Evolutionary conservation across 2,329 filamentous ascomycete genomes (phyloP).

Genomic region (Gremmenia infestans): DNA sequence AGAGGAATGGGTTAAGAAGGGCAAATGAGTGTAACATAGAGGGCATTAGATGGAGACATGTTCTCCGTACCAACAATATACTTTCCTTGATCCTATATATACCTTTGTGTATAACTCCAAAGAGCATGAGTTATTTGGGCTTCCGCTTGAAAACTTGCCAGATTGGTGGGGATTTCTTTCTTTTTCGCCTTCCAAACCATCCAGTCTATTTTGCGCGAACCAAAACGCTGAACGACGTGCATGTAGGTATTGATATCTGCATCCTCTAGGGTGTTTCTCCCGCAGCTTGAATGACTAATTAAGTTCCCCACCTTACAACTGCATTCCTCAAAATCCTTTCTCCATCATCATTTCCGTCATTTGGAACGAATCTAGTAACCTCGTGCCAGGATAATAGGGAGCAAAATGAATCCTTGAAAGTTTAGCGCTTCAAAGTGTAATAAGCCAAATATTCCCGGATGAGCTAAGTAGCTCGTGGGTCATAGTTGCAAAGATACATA

Average conservation of each 20-base stretch:
- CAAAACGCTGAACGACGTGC: too few species aligned
- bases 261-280: not conserved
- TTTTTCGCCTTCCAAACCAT: too few species aligned
- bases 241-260: not conserved
- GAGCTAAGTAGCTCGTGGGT: too few species aligned
- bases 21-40: slow-evolving; percentile 34
- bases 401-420: too few species aligned
- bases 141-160: not conserved
- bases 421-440: too few species aligned
- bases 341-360: too few species aligned
- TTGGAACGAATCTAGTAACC: too few species aligned
- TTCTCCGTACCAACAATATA: slow-evolving; percentile 22
- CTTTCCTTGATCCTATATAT: not conserved
- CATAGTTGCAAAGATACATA: too few species aligned
- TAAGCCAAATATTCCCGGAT: too few species aligned
- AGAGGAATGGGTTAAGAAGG: slow-evolving; percentile 89
- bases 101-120: too few species aligned
- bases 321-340: not conserved
- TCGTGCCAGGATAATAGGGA: too few species aligned
- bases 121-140: not conserved
- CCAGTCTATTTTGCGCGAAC: too few species aligned
- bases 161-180: not conserved
- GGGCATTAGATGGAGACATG: not conserved
- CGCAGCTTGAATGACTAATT: not conserved
- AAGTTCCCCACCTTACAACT: not conserved